phyloP scores from a whole-genome alignment of 2,329 filamentous ascomycete species.

The Sporothrix inflata region DNA sequence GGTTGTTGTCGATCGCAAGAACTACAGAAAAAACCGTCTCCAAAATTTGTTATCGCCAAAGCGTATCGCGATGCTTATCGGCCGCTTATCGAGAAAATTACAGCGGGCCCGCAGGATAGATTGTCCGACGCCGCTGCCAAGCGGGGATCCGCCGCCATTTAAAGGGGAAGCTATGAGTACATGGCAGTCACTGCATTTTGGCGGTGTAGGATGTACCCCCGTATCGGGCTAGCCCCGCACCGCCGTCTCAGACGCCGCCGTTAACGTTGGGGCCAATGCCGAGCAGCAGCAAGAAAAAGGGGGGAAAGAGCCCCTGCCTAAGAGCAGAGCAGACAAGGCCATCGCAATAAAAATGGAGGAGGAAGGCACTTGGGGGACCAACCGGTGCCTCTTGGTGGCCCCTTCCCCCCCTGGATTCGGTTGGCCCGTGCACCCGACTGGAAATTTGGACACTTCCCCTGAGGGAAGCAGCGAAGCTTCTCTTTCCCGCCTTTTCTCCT shows the following conservation, averaged over 20 bases:
- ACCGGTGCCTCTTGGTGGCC: background rate
- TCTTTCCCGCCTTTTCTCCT: constrained; percentile 33
- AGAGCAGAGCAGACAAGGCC: constrained; percentile 18
- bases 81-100: constrained; percentile 18
- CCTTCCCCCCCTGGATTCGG: constrained; percentile 31
- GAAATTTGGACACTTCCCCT: constrained; percentile 37
- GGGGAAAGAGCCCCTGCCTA: constrained; percentile 7
- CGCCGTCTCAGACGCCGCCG: background rate
- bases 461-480: constrained; percentile 34
- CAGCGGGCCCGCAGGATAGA: constrained; percentile 28
- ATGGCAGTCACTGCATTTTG: background rate
- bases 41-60: constrained; percentile 30
- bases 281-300: constrained; percentile 27
- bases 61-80: constrained; percentile 30
- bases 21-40: constrained; percentile 31
- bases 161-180: background rate
- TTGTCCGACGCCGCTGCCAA: constrained; percentile 19
- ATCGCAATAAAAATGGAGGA: constrained; percentile 29
- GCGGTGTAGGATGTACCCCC: background rate
- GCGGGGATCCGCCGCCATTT: background rate
- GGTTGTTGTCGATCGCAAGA: constrained; percentile 12
- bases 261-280: constrained; percentile 21
- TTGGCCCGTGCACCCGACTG: constrained; percentile 37
- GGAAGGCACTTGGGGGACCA: constrained; percentile 26
- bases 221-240: constrained; percentile 25